A percentile compares a stretch with the other conserved stretches of the same genome.
phyloP scores from a whole-genome alignment of 2,329 filamentous ascomycete species.

The Samsoniella hepiali region DNA sequence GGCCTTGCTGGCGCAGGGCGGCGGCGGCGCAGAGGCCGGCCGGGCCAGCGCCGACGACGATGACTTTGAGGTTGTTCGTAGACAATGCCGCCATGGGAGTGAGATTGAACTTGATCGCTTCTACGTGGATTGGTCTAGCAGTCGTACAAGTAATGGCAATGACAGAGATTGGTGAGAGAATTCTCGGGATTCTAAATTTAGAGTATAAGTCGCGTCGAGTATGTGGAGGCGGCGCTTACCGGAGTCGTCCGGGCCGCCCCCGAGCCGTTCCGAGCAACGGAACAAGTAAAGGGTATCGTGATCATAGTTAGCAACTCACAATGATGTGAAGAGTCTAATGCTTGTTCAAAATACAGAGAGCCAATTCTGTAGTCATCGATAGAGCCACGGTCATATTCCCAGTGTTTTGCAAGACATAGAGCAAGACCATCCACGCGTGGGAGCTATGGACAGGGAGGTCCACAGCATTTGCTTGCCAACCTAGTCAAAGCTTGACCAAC shows the following conservation, averaged over 20 bases:
- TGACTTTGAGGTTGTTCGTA: constrained; percentile 2
- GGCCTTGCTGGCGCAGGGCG: constrained; percentile 10
- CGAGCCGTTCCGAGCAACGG: neutral
- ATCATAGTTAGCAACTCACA: neutral
- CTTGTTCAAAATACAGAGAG: no score
- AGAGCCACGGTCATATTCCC: no score
- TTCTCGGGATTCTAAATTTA: neutral
- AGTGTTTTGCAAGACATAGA: no score
- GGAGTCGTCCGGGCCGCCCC: neutral
- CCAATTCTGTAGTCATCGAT: no score
- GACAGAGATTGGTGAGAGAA: no score
- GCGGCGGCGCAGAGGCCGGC: constrained; percentile 14
- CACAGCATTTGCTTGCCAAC: no score
- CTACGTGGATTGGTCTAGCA: no score
- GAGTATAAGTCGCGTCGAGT: neutral
- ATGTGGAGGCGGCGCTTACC: constrained; percentile 2
- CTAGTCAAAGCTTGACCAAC: no score
- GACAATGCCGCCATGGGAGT: neutral
- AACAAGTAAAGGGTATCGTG: neutral
- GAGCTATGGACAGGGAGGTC: no score
- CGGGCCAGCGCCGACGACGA: constrained; percentile 15
- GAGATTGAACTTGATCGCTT: no score
- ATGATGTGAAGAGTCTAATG: neutral
- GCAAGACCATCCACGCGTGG: no score
- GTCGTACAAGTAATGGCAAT: neutral